Base-by-base conservation (phyloP, 192 early-diverging fungal species). In the Entomortierella lignicola region DNA sequence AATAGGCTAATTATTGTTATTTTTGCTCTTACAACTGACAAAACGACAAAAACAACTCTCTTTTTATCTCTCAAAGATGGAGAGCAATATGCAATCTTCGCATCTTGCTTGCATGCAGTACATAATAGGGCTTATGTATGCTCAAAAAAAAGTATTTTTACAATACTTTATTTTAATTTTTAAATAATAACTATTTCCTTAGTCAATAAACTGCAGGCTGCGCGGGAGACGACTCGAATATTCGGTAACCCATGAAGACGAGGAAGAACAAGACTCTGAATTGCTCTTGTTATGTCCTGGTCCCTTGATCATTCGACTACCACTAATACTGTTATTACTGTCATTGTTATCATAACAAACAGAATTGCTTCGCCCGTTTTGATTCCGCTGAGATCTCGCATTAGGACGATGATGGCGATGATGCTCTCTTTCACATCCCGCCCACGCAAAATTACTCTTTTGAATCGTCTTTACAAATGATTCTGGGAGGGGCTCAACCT, bases 131-230 rank as follows among this genome's bases (percentile, higher is more conserved):
- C n/a, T n/a, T n/a, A n/a, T n/a, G n/a, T n/a, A n/a, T n/a, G n/a
- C n/a, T n/a, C n/a, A n/a, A n/a, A n/a, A n/a, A n/a, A n/a, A n/a
- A n/a, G n/a, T n/a, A n/a, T n/a, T n/a, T n/a, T n/a, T n/a, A n/a
- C n/a, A n/a, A n/a, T n/a, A n/a, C n/a, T n/a, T n/a, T n/a, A n/a
- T n/a, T n/a, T n/a, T n/a, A n/a, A n/a, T n/a, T n/a, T n/a, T n/a
- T n/a, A n/a, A n/a, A n/a, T n/a, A n/a, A n/a, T n/a, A n/a, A n/a
- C n/a, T n/a, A n/a, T n/a, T 10, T 21, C 2, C 25, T 48, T 42
- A 79, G n/a, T 79, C 75, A 23, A 79, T 66, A 42, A 79, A 79
- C 47, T 79, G 75, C 2, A 79, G 52, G 29, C 75, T 70, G 27
- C 75, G 66, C n/a, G 75, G 75, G 32, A 79, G 63, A 4, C 75